phyloP scores from a whole-genome alignment of 768 basidiomycete species.

The Goffeauzyma gilvescens region DNA sequence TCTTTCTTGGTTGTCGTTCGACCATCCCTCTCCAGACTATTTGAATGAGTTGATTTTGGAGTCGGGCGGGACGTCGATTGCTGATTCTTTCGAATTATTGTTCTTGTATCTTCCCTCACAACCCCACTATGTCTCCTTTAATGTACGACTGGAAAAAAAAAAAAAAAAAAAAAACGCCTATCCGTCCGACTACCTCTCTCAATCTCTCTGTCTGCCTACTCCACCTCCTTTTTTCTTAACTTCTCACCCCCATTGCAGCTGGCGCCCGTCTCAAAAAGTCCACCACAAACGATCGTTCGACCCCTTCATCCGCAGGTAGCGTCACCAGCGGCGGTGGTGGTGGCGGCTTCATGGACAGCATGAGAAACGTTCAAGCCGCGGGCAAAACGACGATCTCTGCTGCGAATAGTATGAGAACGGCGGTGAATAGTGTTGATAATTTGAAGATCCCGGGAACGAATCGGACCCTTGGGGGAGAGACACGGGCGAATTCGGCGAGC shows the following conservation, averaged over 20 bases:
- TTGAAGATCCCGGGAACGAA: not conserved
- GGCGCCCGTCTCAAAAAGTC: conserved; percentile 66
- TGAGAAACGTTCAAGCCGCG: conserved; percentile 25
- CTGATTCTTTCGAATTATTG: too few relatives aligned
- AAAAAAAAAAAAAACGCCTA: too few relatives aligned
- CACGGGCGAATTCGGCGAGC: too few relatives aligned
- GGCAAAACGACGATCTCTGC: not conserved
- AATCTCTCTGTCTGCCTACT: not conserved
- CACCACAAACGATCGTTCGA: conserved; percentile 48
- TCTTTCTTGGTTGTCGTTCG: too few relatives aligned
- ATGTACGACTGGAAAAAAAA: too few relatives aligned
- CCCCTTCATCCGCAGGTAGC: conserved; percentile 16
- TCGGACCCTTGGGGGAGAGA: conserved; percentile 14
- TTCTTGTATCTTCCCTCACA: conserved; percentile 49
- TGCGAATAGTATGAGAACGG: too few relatives aligned
- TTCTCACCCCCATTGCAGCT: too few relatives aligned
- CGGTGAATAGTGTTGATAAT: not conserved
- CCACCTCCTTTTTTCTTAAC: conserved; percentile 17
- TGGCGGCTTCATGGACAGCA: conserved; percentile 20
- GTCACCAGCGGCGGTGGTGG: conserved; percentile 28
- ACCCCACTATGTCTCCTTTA: too few relatives aligned
- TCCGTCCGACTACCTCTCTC: too few relatives aligned
- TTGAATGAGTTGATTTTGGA: too few relatives aligned
- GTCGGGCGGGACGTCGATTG: too few relatives aligned
- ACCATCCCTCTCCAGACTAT: too few relatives aligned